Percentiles rank a stretch among this genome's conserved stretches.
Conservation (phyloP, 192 early-diverging fungal species). For the Pilaira anomala region DNA sequence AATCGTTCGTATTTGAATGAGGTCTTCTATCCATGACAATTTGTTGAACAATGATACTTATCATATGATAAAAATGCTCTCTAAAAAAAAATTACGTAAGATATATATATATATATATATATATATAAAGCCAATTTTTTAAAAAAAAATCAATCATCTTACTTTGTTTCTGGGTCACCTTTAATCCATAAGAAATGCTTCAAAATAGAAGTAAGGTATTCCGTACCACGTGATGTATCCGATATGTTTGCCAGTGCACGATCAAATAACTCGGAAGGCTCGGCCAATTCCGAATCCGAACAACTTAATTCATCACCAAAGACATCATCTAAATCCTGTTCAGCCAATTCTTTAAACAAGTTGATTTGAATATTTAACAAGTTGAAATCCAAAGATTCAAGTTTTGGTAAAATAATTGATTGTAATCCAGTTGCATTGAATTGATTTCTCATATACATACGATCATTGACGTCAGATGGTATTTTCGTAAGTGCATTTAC, state of each 20-base stretch:
- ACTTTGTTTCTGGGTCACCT: slow-evolving; percentile 67
- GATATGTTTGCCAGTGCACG: slow-evolving; percentile 61
- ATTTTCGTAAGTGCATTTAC: slow-evolving; percentile 71
- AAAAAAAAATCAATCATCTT: slow-evolving; percentile 19
- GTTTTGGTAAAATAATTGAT: slow-evolving; percentile 53
- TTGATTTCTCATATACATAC: slow-evolving; percentile 69
- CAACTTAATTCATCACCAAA: slow-evolving; percentile 51
- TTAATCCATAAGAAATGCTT: slow-evolving; percentile 69
- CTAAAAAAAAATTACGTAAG: slow-evolving; percentile 29
- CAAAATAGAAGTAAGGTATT: slow-evolving; percentile 63
- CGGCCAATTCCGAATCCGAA: slow-evolving; percentile 59
- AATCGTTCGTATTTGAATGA: slow-evolving; percentile 44
- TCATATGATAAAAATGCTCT: slow-evolving; percentile 69
- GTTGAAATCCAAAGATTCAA: slow-evolving; percentile 48
- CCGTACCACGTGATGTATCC: slow-evolving; percentile 56
- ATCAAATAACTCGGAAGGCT: slow-evolving; percentile 66
- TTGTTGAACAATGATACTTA: slow-evolving; percentile 71
- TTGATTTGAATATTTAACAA: slow-evolving; percentile 32
- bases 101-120: not conserved
- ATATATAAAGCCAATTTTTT: too few relatives aligned
- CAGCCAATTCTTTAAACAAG: slow-evolving; percentile 16
- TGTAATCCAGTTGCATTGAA: slow-evolving; percentile 64
- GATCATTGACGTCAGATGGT: slow-evolving; percentile 67
- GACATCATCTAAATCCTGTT: slow-evolving; percentile 29
- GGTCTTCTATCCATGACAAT: slow-evolving; percentile 73